Evolutionary conservation across 1,284 basidiomycete genomes (phyloP), one percentile per base, ranked within the genome.

Genomic region (Malassezia restricta): DNA sequence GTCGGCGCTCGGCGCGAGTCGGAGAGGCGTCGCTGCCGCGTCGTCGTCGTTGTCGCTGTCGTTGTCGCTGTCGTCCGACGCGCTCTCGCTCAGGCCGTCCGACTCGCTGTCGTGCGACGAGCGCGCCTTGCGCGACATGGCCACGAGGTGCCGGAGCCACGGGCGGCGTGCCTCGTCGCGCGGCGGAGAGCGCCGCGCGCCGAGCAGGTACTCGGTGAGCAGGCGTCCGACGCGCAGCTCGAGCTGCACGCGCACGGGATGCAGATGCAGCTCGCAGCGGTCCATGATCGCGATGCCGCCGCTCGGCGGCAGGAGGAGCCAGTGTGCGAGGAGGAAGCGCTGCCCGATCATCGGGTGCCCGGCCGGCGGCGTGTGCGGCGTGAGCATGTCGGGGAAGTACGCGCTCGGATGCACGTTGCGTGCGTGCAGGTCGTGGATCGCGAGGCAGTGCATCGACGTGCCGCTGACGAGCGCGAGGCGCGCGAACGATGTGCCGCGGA

Each of bases 201-300:
- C 70, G 65, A 81, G 95, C 41, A 95, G 77, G 73, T 96, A 96
- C 68, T 88, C 85, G 80, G 89, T 83, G 59, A 95, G 84, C 56
- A 83, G 79, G 24, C 80, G 79, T 4, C 89, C 91, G 28, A 94
- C 80, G 58, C 79, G 79, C 44, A 94, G 79, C 65, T 90, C 87
- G 14, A 95, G 78, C 43, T 85, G 82, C 64, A 95, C 80, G 20
- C 56, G 58, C 35, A 71, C 48, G 0, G 91, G 91, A 73, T 94
- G 87, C 47, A 94, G 76, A 41, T 82, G 81, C 42, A 94, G 75
- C 58, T 86, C 82, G 65, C 94, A 87, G 29, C 80, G 78, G 73
- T 89, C 84, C 67, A 91, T 84, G 59, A 96, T 89, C 7, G 84
- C 81, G 62, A 98, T 95, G 8, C 91, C 92, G 24, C 89, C 92